A percentile compares a stretch with the other conserved stretches of the same genome.
Evolutionary conservation across 116 monocot genomes (phyloP).

Genomic region (Phalaenopsis hybrid): DNA sequence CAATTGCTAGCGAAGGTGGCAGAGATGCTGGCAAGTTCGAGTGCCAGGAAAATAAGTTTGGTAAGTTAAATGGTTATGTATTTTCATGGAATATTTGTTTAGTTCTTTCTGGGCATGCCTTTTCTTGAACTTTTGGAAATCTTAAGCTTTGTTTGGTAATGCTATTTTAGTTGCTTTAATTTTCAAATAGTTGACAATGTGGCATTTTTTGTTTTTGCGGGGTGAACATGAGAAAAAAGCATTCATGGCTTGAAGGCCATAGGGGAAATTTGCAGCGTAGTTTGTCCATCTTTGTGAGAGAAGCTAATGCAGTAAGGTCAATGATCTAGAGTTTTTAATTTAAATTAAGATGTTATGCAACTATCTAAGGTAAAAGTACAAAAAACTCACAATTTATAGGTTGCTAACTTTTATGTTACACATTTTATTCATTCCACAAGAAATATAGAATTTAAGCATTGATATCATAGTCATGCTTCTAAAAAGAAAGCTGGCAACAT

Average conservation of each 20-base stretch:
- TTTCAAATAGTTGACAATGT: background rate
- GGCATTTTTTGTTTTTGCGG: background rate
- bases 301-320: background rate
- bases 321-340: no score
- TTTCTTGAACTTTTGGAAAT: background rate
- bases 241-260: background rate
- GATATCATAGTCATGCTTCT: no score
- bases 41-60: slow-evolving; percentile 66
- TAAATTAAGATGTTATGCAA: no score
- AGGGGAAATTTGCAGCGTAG: background rate
- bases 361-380: no score
- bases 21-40: slow-evolving; percentile 88
- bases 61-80: slow-evolving; percentile 27
- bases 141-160: background rate
- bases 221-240: background rate
- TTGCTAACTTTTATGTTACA: no score
- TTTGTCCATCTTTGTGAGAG: background rate
- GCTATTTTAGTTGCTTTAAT: background rate
- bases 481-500: no score
- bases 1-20: slow-evolving; percentile 81
- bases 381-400: no score
- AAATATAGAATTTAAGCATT: no score
- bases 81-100: background rate
- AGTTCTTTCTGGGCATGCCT: background rate
- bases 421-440: no score